Conservation (phyloP, 1,284 basidiomycete genomes). For the Mrakiaceae sp. region DNA sequence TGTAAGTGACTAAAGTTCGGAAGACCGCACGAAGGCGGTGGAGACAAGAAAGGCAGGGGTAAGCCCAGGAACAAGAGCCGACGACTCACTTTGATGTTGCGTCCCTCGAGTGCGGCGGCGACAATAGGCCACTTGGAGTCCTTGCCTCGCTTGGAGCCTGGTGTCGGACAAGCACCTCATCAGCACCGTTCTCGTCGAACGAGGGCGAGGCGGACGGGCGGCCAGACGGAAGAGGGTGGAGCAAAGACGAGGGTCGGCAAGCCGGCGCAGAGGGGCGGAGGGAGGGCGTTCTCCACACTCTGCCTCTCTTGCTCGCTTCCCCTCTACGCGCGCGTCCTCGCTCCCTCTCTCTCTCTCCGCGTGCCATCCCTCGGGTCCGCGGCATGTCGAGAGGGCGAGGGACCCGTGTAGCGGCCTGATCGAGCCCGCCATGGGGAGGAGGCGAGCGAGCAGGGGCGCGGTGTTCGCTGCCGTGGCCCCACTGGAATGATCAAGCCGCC, state of each 20-base stretch:
- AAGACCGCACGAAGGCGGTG: not conserved
- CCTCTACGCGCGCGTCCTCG: not conserved
- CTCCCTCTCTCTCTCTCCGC: too few species aligned
- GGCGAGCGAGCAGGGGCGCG: too few species aligned
- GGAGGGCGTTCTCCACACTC: not conserved
- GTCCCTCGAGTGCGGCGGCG: slow-evolving; percentile 15
- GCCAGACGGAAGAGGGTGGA: not conserved
- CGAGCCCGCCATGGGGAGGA: slow-evolving; percentile 1
- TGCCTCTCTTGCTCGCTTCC: not conserved
- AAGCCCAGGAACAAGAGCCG: not conserved
- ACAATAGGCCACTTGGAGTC: slow-evolving; percentile 16
- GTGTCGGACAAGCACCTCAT: not conserved
- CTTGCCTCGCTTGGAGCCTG: slow-evolving; percentile 15
- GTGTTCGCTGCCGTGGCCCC: too few species aligned
- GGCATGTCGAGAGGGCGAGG: not conserved
- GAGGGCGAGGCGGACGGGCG: not conserved
- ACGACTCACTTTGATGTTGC: slow-evolving; percentile 9
- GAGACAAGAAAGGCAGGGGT: slow-evolving; percentile 4
- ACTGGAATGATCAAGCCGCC: too few species aligned
- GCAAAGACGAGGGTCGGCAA: not conserved
- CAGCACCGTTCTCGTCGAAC: not conserved
- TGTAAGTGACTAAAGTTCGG: slow-evolving; percentile 20
- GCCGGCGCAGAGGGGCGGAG: not conserved
- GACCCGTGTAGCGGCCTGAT: not conserved
- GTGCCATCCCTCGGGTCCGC: too few species aligned